These are phyloP conservation scores for Sambucus nigra DNA, from an alignment of 129 eudicot genomes.

Conservation along the genomic window DNA sequence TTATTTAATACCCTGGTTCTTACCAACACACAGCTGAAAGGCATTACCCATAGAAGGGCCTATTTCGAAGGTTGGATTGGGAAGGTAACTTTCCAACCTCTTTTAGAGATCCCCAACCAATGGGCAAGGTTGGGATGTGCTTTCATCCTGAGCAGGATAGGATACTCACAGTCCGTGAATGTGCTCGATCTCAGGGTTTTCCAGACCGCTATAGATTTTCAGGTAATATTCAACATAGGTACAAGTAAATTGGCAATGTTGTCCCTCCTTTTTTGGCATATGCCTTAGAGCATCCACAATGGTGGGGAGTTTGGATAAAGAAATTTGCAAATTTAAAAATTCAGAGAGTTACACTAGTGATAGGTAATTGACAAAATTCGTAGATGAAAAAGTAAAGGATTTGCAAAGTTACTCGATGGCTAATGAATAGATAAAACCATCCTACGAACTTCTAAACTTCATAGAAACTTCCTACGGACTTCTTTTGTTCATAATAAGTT, in stretches of 20 bases:
- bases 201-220: conserved; percentile 24
- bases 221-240: conserved; percentile 23
- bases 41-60: conserved; percentile 72
- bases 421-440: no score
- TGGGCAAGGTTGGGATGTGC: conserved; percentile 76
- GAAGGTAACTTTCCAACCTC: conserved; percentile 75
- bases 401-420: no score
- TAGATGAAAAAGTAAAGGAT: no score
- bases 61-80: conserved; percentile 74
- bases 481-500: no score
- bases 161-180: conserved; percentile 64
- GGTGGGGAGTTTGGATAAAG: no score
- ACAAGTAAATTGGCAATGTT: conserved; percentile 25
- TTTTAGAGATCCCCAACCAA: conserved; percentile 66
- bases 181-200: conserved; percentile 64
- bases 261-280: conserved; percentile 31
- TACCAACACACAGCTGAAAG: conserved; percentile 67
- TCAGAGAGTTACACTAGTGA: no score
- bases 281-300: conserved; percentile 29
- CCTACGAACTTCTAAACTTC: no score
- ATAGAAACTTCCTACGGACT: no score
- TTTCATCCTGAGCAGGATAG: conserved; percentile 77
- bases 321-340: no score
- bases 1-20: conserved; percentile 59
- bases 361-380: no score